Conservation (phyloP, 1,139 yeast genomes). For the Lodderomyces pseudojiufengensis region DNA sequence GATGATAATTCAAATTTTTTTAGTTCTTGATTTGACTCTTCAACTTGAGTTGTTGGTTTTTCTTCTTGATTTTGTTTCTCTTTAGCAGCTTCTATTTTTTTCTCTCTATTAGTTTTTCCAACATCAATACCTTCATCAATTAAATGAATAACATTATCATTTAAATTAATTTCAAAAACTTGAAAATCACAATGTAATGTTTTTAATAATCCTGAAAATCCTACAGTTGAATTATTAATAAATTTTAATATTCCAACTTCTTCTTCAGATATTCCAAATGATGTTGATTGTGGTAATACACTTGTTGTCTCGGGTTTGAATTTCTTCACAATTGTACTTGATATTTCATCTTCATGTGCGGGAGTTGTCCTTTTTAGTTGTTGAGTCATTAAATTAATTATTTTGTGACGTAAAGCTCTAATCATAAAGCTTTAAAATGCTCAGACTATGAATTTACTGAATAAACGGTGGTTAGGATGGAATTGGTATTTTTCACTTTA, state of each 20-base stretch:
- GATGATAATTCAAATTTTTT: slow-evolving; percentile 45
- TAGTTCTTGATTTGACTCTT: slow-evolving; percentile 19
- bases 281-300: background rate
- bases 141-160: slow-evolving; percentile 72
- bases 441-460: no score
- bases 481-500: no score
- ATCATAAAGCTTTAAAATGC: slow-evolving; percentile 4
- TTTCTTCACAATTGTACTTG: slow-evolving; percentile 7
- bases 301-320: slow-evolving; percentile 4
- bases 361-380: slow-evolving; percentile 7
- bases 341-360: slow-evolving; percentile 2
- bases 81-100: slow-evolving; percentile 44
- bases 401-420: slow-evolving; percentile 4
- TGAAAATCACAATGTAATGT: slow-evolving; percentile 92
- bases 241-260: slow-evolving; percentile 78
- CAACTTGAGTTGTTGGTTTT: slow-evolving; percentile 21
- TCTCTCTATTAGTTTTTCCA: slow-evolving; percentile 50
- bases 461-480: no score
- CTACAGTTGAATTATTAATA: slow-evolving; percentile 51
- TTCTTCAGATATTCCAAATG: slow-evolving; percentile 52
- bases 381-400: slow-evolving; percentile 9
- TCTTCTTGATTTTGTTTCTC: slow-evolving; percentile 36
- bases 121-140: slow-evolving; percentile 65
- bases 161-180: slow-evolving; percentile 76
- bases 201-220: slow-evolving; percentile 77